A percentile compares a stretch with the other conserved stretches of the same genome.
These are phyloP conservation scores for Amanita exitialis DNA, from an alignment of 768 basidiomycete genomes.

Conservation along the genomic window DNA sequence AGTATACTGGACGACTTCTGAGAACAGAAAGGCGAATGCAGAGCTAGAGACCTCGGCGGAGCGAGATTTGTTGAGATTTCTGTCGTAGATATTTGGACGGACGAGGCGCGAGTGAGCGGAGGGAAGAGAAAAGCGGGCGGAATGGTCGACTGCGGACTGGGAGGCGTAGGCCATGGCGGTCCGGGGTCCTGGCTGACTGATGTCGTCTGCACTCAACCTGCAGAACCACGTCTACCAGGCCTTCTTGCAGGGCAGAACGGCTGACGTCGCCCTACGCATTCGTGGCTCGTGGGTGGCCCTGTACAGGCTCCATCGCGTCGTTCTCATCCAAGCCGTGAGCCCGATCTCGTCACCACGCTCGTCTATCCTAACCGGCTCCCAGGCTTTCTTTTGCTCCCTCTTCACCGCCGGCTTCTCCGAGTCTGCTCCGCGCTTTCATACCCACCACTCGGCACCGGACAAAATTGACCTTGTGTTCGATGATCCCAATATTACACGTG, in stretches of 20 bases:
- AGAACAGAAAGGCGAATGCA: slow-evolving; percentile 86
- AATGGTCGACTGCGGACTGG: slow-evolving; percentile 41
- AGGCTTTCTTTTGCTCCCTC: slow-evolving; percentile 85
- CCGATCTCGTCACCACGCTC: not conserved
- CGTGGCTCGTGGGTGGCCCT: slow-evolving; percentile 55
- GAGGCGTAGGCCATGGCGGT: slow-evolving; percentile 18
- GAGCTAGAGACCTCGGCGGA: slow-evolving; percentile 74
- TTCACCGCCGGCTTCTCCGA: slow-evolving; percentile 78
- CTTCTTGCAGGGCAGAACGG: slow-evolving; percentile 60
- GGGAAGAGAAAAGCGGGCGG: slow-evolving; percentile 63
- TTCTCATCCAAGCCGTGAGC: slow-evolving; percentile 77
- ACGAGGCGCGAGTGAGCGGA: slow-evolving; percentile 39
- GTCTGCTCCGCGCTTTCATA: slow-evolving; percentile 27
- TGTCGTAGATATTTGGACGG: slow-evolving; percentile 81
- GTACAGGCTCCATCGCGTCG: slow-evolving; percentile 75
- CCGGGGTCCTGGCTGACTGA: slow-evolving; percentile 7
- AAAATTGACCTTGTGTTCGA: slow-evolving; percentile 68
- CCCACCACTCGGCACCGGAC: slow-evolving; percentile 24
- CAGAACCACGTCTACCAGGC: slow-evolving; percentile 72
- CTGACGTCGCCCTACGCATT: slow-evolving; percentile 71
- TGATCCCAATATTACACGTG: slow-evolving; percentile 81
- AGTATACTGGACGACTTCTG: slow-evolving; percentile 91
- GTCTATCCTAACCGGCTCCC: slow-evolving; percentile 1
- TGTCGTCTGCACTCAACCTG: slow-evolving; percentile 42
- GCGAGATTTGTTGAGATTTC: slow-evolving; percentile 81